phyloP scores from a whole-genome alignment of 768 basidiomycete species.

The Mycena leptocephala region DNA sequence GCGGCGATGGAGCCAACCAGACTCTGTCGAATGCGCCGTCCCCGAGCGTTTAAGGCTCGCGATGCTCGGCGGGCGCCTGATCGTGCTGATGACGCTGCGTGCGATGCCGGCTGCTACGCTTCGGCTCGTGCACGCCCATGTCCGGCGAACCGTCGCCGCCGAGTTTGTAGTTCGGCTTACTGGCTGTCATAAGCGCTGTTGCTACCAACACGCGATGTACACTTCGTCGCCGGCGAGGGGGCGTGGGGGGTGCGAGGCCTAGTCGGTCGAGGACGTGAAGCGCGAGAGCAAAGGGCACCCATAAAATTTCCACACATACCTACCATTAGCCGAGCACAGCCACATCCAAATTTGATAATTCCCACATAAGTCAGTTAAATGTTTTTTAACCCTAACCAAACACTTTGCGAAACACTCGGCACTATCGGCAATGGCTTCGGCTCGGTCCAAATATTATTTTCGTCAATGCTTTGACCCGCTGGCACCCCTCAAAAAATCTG shows the following conservation, averaged over 20 bases:
- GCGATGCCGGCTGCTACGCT: background rate
- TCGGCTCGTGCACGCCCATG: background rate
- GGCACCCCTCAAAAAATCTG: no score
- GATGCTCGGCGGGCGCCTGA: background rate
- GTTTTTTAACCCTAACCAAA: no score
- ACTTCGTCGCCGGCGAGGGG: background rate
- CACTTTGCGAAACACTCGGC: no score
- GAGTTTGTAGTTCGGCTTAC: constrained; percentile 11
- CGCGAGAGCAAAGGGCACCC: constrained; percentile 81
- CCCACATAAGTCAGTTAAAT: no score
- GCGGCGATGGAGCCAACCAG: constrained; percentile 5
- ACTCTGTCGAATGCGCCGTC: constrained; percentile 30
- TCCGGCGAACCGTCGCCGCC: constrained; percentile 13
- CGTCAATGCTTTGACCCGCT: no score
- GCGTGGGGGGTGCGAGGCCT: constrained; percentile 6
- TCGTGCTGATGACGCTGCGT: background rate
- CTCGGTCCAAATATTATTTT: no score
- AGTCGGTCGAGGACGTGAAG: constrained; percentile 19
- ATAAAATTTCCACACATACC: no score
- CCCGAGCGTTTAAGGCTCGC: constrained; percentile 14
- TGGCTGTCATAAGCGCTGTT: background rate
- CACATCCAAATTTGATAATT: no score
- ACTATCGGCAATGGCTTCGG: no score
- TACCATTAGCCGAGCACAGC: no score
- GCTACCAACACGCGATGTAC: background rate